A percentile compares a stretch with the other conserved stretches of the same genome.
These are phyloP conservation scores for Panaeolus cyanescens DNA, from an alignment of 768 basidiomycete species.

Conservation along the genomic window DNA sequence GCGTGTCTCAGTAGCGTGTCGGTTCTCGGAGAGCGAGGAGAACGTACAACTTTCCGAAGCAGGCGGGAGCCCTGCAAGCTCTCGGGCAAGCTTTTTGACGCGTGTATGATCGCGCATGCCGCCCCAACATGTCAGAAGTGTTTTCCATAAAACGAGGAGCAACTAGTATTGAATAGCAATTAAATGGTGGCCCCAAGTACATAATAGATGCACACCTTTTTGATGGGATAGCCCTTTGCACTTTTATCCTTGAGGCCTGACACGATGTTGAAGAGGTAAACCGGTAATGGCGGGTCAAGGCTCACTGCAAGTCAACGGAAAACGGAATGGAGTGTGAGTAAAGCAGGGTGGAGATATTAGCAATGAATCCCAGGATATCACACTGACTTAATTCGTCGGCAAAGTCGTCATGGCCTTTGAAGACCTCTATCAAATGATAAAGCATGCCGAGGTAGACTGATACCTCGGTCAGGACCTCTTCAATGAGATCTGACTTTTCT, in stretches of 20 bases:
- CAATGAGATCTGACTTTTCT: constrained; percentile 78
- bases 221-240: constrained; percentile 94
- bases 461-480: constrained; percentile 90
- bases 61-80: constrained; percentile 76
- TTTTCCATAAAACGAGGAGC: constrained; percentile 93
- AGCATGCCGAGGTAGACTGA: constrained; percentile 94
- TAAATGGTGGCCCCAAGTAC: not conserved
- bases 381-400: constrained; percentile 93
- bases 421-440: constrained; percentile 93
- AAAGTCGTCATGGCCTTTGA: constrained; percentile 92
- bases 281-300: constrained; percentile 90
- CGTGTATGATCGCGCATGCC: constrained; percentile 85
- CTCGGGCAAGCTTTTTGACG: constrained; percentile 83
- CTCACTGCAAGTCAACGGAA: constrained; percentile 62
- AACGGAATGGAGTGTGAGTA: not conserved
- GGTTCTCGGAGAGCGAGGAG: not conserved
- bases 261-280: constrained; percentile 90
- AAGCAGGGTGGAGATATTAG: not conserved
- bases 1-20: not conserved
- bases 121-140: constrained; percentile 88
- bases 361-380: not conserved
- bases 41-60: constrained; percentile 43
- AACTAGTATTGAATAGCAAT: constrained; percentile 50
- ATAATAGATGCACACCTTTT: constrained; percentile 64
- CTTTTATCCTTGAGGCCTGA: constrained; percentile 89